Conservation (phyloP, 495 filamentous ascomycete species). For the Friedmanniomyces simplex region DNA sequence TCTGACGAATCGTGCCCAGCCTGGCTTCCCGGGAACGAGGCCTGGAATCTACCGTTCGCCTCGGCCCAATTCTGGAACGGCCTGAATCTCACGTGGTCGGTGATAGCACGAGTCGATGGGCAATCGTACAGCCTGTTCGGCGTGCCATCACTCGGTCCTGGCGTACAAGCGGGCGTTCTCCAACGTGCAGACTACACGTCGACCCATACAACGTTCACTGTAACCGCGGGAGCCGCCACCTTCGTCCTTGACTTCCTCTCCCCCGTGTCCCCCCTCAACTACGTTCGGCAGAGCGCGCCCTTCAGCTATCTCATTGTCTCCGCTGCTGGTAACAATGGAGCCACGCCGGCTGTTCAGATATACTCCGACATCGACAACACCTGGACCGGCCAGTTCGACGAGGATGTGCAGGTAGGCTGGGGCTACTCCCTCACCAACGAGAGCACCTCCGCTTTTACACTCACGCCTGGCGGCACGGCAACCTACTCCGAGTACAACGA, state of each 20-base stretch:
- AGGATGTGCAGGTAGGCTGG: conserved; percentile 23
- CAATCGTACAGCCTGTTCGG: conserved; percentile 42
- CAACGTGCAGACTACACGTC: conserved; percentile 36
- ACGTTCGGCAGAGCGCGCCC: conserved; percentile 17
- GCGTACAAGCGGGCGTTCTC: conserved; percentile 32
- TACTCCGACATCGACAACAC: conserved; percentile 42
- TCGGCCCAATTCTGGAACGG: conserved; percentile 44
- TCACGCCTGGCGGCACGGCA: conserved; percentile 21
- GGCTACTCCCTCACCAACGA: conserved; percentile 23
- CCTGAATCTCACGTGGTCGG: conserved; percentile 37
- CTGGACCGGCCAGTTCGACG: conserved; percentile 35
- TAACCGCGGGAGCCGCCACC: conserved; percentile 34
- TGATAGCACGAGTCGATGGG: conserved; percentile 41
- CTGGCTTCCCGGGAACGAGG: conserved; percentile 38
- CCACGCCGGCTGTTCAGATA: conserved; percentile 34
- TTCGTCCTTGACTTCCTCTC: conserved; percentile 34
- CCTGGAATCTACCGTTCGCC: conserved; percentile 32
- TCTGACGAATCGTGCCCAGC: conserved; percentile 22
- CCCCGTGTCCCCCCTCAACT: conserved; percentile 12
- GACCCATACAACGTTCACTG: conserved; percentile 38
- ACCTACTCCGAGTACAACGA: conserved; percentile 29
- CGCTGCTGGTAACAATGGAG: conserved; percentile 13
- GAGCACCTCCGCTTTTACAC: conserved; percentile 27
- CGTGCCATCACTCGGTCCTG: conserved; percentile 25
- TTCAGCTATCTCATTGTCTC: conserved; percentile 21